Evolutionary conservation across 1,139 yeast genomes (phyloP), one percentile per base, ranked within the genome.

Genomic region (Oligophagozyma castellii): DNA sequence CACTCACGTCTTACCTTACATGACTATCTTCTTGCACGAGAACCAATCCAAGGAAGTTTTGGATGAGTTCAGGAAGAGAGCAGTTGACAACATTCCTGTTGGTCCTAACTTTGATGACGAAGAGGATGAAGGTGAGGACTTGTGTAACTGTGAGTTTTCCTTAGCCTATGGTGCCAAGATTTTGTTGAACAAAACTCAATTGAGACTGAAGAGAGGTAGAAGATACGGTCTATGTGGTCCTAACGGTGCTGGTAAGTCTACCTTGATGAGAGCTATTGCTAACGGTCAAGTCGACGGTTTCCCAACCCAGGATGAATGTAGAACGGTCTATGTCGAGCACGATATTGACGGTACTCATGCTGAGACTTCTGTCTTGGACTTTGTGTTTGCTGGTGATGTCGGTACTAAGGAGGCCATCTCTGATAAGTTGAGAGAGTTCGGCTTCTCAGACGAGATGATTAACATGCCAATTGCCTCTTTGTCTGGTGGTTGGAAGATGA

Each of bases 401-500:
- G 84, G 83, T 63, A 67, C 83, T 56, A 61, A 55, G 50, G 81
- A 71, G 43, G 74, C 62, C 43, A 81, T 79, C 48, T 71, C 65
- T 47, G 70, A 61, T 42, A 77, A 78, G 63, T 77, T 89, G 61
- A 63, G 63, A 42, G 95, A 84, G 63, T 89, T 89, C 72, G 72
- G 73, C 56, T 89, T 89, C 83, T 56, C 92, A 51, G 89, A 81
- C 40, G 93, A 75, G 56, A 84, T 84, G 95, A 73, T 74, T 58
- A 62, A 56, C 48, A 79, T 78, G 92, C 93, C 93, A 61, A 86
- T 89, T 61, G 76, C 84, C 59, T 81, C 95, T 43, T 73, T 89
- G 53, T 86, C 96, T 56, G 98, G 98, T 77, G 98, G 98, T 75
- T 89, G 98, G 98, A 89, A 89, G 76, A 89, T 89, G 98, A 89